These are phyloP conservation scores for Boletus sp. DNA, from an alignment of 768 basidiomycete species.

Conservation along the genomic window DNA sequence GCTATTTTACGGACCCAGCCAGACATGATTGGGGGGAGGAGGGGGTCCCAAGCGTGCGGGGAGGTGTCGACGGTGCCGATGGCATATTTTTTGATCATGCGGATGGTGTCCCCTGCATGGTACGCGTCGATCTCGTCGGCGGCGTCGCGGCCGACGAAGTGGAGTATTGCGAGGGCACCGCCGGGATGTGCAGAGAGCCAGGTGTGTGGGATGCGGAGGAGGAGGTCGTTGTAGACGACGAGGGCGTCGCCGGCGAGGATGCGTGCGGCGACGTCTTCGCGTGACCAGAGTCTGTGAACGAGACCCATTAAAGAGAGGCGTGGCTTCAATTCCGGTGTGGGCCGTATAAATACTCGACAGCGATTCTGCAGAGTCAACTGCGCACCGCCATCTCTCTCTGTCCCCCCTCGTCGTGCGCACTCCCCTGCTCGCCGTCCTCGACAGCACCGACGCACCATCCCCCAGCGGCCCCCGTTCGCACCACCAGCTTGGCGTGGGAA, in stretches of 20 bases:
- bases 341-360: slow-evolving; percentile 26
- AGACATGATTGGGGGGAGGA: slow-evolving; percentile 81
- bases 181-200: slow-evolving; percentile 94
- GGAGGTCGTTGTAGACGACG: slow-evolving; percentile 65
- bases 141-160: slow-evolving; percentile 94
- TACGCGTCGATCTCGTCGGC: slow-evolving; percentile 94
- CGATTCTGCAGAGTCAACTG: background rate
- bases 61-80: slow-evolving; percentile 64
- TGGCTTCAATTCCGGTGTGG: background rate
- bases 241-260: slow-evolving; percentile 76
- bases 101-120: slow-evolving; percentile 52
- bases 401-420: slow-evolving; percentile 2
- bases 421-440: slow-evolving; percentile 4
- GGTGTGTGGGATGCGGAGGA: slow-evolving; percentile 61
- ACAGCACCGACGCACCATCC: slow-evolving; percentile 7
- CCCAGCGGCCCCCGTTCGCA: background rate
- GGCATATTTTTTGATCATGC: slow-evolving; percentile 46
- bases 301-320: slow-evolving; percentile 29
- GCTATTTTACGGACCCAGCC: slow-evolving; percentile 73
- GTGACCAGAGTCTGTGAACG: slow-evolving; percentile 37
- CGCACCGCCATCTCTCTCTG: slow-evolving; percentile 7
- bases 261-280: slow-evolving; percentile 60
- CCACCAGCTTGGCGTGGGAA: slow-evolving; percentile 26
- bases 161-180: slow-evolving; percentile 82
- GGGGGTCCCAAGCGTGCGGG: slow-evolving; percentile 62